These are phyloP conservation scores for Hirsutella minnesotensis DNA, from an alignment of 2,329 filamentous ascomycete genomes.

Conservation along the genomic window DNA sequence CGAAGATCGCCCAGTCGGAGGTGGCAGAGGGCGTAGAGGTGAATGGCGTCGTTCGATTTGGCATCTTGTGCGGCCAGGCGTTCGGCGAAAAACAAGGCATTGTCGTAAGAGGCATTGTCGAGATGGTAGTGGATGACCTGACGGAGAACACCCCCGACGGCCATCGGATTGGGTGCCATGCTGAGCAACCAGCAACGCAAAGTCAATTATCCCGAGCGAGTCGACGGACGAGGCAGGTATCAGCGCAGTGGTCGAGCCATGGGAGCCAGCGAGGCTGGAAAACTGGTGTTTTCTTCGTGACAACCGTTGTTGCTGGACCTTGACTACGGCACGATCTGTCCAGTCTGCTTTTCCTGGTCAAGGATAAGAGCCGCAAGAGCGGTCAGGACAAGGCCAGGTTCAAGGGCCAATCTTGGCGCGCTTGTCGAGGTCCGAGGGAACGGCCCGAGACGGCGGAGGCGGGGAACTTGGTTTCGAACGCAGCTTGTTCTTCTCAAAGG, in stretches of 20 bases:
- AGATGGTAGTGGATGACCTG: constrained; percentile 59
- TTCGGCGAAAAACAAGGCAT: constrained; percentile 88
- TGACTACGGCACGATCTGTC: neutral
- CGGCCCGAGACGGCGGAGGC: too few relatives aligned
- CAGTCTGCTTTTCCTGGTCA: neutral
- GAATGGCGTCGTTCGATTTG: constrained; percentile 65
- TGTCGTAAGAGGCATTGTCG: constrained; percentile 81
- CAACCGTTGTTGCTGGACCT: too few relatives aligned
- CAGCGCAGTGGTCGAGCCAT: constrained; percentile 4
- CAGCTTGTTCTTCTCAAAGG: neutral
- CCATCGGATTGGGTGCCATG: constrained; percentile 42
- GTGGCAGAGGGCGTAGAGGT: constrained; percentile 77
- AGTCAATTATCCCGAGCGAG: neutral
- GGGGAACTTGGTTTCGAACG: too few relatives aligned
- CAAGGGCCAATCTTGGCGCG: too few relatives aligned
- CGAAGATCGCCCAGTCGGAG: constrained; percentile 71
- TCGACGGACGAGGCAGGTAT: neutral
- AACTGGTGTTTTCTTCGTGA: neutral
- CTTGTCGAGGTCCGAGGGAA: too few relatives aligned
- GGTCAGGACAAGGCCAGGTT: too few relatives aligned
- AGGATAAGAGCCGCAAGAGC: too few relatives aligned
- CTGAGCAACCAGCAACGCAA: constrained; percentile 7
- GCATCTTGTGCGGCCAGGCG: constrained; percentile 76
- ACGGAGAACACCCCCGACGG: constrained; percentile 40
- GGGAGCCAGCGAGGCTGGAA: neutral